These are phyloP conservation scores for Blastocrithidia nonstop DNA, from an alignment of 208 protist species.

Conservation along the genomic window DNA sequence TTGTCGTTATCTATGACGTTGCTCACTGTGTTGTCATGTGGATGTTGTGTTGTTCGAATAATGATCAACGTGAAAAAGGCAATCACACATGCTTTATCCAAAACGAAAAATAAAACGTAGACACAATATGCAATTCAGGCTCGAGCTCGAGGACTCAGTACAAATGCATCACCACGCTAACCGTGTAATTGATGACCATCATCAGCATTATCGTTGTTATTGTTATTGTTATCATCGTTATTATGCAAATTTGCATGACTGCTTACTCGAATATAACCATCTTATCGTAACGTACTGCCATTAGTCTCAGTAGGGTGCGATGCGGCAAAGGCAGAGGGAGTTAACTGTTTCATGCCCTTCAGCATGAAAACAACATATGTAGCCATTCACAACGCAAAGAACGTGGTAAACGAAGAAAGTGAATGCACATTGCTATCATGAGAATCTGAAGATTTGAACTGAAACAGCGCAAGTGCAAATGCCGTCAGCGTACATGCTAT, in stretches of 20 bases:
- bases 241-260: no score
- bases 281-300: no score
- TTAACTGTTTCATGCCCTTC: no score
- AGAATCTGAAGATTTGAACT: no score
- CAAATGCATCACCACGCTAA: background rate
- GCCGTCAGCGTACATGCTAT: background rate
- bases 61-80: slow-evolving; percentile 19
- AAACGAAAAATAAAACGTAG: slow-evolving; percentile 1
- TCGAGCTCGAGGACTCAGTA: background rate
- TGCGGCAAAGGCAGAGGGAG: no score
- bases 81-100: slow-evolving; percentile 21
- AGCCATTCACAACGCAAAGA: no score
- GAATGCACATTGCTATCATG: no score
- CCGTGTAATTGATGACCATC: background rate
- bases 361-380: no score
- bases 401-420: no score
- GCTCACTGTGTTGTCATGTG: background rate
- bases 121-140: background rate
- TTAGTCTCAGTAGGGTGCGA: no score
- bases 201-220: background rate
- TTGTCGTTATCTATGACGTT: background rate
- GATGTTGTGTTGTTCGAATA: slow-evolving; percentile 7
- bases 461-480: no score
- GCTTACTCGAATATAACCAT: no score
- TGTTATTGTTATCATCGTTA: background rate